These are phyloP conservation scores for Casuarina glauca DNA, from an alignment of 306 rosid genomes.

Conservation along the genomic window DNA sequence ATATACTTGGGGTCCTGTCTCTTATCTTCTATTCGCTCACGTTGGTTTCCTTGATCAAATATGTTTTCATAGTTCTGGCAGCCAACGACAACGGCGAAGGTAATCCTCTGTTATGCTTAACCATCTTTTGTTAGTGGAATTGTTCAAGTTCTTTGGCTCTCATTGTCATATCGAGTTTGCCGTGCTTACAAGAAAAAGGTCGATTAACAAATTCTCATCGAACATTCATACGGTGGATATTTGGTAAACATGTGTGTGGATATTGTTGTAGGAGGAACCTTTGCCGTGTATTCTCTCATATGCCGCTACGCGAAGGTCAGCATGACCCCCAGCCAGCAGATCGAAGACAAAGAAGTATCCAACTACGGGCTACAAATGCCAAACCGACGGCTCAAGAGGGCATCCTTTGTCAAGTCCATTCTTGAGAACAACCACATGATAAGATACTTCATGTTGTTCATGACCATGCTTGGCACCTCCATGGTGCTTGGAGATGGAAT, in stretches of 20 bases:
- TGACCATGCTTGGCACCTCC: slow-evolving; percentile 19
- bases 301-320: slow-evolving; percentile 11
- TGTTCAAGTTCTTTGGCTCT: too few relatives aligned
- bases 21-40: slow-evolving; percentile 20
- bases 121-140: too few relatives aligned
- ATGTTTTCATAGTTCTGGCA: too few relatives aligned
- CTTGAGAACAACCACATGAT: slow-evolving; percentile 28
- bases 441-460: slow-evolving; percentile 23
- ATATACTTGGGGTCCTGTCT: slow-evolving; percentile 19
- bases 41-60: too few relatives aligned
- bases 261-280: too few relatives aligned
- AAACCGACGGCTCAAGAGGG: slow-evolving; percentile 1
- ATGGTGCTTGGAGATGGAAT: too few relatives aligned
- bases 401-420: slow-evolving; percentile 18
- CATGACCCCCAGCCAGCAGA: slow-evolving; percentile 27
- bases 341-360: slow-evolving; percentile 34
- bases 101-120: too few relatives aligned
- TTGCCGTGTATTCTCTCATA: too few relatives aligned
- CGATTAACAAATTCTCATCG: background rate
- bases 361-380: slow-evolving; percentile 27
- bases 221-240: background rate
- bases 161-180: too few relatives aligned
- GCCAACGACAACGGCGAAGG: too few relatives aligned
- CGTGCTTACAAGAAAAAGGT: background rate
- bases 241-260: too few relatives aligned